A percentile compares a stretch with the other conserved stretches of the same genome.
These are phyloP conservation scores for Claviceps digitariae DNA, from an alignment of 2,329 filamentous ascomycete genomes.

Conservation along the genomic window DNA sequence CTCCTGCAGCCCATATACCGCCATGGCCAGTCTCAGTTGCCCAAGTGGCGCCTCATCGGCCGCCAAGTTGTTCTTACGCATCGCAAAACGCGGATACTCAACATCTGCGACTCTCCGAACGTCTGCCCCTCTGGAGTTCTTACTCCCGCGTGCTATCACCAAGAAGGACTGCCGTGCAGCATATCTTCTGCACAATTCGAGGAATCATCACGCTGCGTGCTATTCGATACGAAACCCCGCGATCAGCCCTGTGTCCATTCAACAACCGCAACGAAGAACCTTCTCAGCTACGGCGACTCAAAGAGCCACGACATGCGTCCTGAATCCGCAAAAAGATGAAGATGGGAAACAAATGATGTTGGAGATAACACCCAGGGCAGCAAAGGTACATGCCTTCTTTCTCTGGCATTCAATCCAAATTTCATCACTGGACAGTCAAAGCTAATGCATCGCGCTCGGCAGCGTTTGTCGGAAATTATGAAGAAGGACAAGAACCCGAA, in stretches of 20 bases:
- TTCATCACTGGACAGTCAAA: neutral
- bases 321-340: conserved; percentile 68
- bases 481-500: conserved; percentile 57
- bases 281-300: conserved; percentile 26
- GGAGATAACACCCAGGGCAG: conserved; percentile 71
- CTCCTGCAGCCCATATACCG: neutral
- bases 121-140: conserved; percentile 23
- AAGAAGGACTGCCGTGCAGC: neutral
- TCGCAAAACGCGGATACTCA: conserved; percentile 23
- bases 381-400: conserved; percentile 40
- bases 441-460: neutral
- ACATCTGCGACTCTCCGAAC: conserved; percentile 12
- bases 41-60: conserved; percentile 24
- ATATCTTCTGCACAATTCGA: neutral
- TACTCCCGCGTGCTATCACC: conserved; percentile 20
- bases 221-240: neutral
- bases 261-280: conserved; percentile 7
- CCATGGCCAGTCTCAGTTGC: conserved; percentile 23
- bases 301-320: conserved; percentile 34
- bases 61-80: conserved; percentile 27
- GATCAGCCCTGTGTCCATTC: neutral
- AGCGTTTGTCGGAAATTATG: conserved; percentile 70
- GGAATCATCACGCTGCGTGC: neutral
- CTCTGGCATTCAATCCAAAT: neutral
- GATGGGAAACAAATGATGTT: conserved; percentile 74